Base-by-base conservation (phyloP, 768 basidiomycete genomes). In the Auriscalpium microsporum region DNA sequence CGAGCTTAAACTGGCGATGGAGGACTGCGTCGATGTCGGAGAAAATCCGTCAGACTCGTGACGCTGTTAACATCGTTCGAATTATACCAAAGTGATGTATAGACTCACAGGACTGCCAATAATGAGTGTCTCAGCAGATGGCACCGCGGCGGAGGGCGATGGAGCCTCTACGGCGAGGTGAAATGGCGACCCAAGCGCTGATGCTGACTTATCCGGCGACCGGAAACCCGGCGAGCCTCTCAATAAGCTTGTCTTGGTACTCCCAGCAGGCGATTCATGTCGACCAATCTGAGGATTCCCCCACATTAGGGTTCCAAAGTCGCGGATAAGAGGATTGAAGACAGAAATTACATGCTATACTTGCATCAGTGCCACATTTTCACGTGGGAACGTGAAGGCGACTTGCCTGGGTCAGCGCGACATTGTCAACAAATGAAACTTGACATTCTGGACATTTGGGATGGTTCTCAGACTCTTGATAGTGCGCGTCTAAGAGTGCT, bases 371-470 rank as follows among this genome's bases (percentile, higher is more conserved):
- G 7, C 62, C 67, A 64, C 62, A 63, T 36, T 67, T 19, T 42
- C 11, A 59, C 17, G 4, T 28, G 4, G 4, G 28, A 7, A 28
- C 5, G 28, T 4, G 28, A 52, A 38, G 23, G 48, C 45, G 52
- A 51, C 70, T 54, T 55, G 78, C 78, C 48, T 71, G 61, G 56
- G 70, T 65, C 56, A 72, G 68, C 2, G 67, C 66, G 45, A 67
- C 67, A 23, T 69, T 63, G 54, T 76, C 73, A 46, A 66, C 58
- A 54, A 78, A 79, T 34, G 76, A 74, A 46, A 70, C 50, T n/a
- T 66, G 61, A 51, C 79, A 80, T 34, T 65, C 61, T 23, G 63
- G 56, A 54, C 79, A 80, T 52, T 72, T 73, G 3, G 80, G 76
- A 63, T 80, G 79, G 16, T 59, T 64, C 21, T 68, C 64, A 16